Base-by-base conservation (phyloP, 2,329 filamentous ascomycete species). In the Colletotrichum agaves region DNA sequence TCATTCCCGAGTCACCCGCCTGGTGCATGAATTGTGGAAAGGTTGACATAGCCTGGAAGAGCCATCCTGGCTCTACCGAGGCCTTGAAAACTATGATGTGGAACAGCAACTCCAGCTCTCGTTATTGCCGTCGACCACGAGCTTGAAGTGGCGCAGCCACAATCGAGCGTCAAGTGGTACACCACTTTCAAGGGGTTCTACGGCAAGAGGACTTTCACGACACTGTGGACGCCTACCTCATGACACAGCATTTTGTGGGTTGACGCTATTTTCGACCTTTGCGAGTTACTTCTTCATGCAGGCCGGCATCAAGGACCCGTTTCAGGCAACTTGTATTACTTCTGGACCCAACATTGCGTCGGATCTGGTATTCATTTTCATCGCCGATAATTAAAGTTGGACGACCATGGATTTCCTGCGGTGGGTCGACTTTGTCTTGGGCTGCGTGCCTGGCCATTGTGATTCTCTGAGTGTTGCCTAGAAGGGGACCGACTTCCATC, bases 1-100 rank as follows among this genome's bases (percentile, higher is more conserved):
- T 78, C 13, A 70, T 83, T 4, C 79, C 78, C 1, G 79, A 80
- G 58, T 79, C 79, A 0, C 81, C 81, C 0, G 79, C 78, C 65
- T 83, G 78, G 77, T 77, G 78, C 13, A 74, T 75, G 1, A 74
- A 65, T 5, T 67, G 62, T 5, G 73, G 71, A 3, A 56, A 72
- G n/a, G 46, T 70, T 5, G 72, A 72, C 23, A 44, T 69, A 1
- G 74, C 74, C 21, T 67, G 63, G 21, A 72, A 72, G 55, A 60
- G 71, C 1, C 63, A 70, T 2, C 69, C 0, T 70, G 60, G 11
- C 70, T 75, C 13, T 70, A 76, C 46, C 64, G 72, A 5, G 73
- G 71, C 12, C 71, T 78, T 12, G 57, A 73, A 27, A 72, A 67
- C 23, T 78, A 74, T 57, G 65, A 78, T 55, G 47, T 76, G 4